phyloP scores from a whole-genome alignment of 345 rosid genomes.

The Combretum micranthum region DNA sequence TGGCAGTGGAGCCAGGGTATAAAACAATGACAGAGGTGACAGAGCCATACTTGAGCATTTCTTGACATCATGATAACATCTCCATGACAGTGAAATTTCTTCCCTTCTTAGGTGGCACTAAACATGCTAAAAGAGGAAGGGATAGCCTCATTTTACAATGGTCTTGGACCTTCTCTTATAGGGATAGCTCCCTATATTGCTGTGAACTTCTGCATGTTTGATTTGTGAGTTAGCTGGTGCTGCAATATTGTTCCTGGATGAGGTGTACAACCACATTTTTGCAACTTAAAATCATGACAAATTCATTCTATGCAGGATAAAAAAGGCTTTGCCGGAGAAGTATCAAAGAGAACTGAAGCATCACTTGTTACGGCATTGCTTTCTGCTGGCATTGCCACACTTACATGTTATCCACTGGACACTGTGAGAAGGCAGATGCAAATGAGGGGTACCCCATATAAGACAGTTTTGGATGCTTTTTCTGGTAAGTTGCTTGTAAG shows the following conservation, averaged over 20 bases:
- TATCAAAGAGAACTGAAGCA: constrained; percentile 64
- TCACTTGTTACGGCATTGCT: constrained; percentile 77
- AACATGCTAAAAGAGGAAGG: constrained; percentile 97
- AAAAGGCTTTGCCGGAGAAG: constrained; percentile 85
- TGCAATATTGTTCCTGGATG: not conserved
- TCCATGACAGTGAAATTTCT: constrained; percentile 5
- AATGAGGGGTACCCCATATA: constrained; percentile 86
- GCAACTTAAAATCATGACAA: not conserved
- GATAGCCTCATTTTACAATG: constrained; percentile 70
- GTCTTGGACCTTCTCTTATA: constrained; percentile 92
- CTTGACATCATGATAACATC: not conserved
- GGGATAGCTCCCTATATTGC: constrained; percentile 98
- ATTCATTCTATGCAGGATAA: constrained; percentile 49
- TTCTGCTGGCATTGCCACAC: constrained; percentile 80
- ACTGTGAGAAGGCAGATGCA: constrained; percentile 98
- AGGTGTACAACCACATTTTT: not conserved
- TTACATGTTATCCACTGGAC: constrained; percentile 94
- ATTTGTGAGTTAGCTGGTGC: constrained; percentile 58
- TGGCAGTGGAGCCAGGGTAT: constrained; percentile 91
- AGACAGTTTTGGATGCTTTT: constrained; percentile 77
- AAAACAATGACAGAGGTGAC: constrained; percentile 84
- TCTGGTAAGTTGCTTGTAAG: constrained; percentile 33
- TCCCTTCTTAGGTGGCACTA: constrained; percentile 60
- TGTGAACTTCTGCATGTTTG: constrained; percentile 86
- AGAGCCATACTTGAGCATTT: constrained; percentile 2